Base-by-base conservation (phyloP, 2,329 filamentous ascomycete species). In the Hymenotorrendiella dingleyae region DNA sequence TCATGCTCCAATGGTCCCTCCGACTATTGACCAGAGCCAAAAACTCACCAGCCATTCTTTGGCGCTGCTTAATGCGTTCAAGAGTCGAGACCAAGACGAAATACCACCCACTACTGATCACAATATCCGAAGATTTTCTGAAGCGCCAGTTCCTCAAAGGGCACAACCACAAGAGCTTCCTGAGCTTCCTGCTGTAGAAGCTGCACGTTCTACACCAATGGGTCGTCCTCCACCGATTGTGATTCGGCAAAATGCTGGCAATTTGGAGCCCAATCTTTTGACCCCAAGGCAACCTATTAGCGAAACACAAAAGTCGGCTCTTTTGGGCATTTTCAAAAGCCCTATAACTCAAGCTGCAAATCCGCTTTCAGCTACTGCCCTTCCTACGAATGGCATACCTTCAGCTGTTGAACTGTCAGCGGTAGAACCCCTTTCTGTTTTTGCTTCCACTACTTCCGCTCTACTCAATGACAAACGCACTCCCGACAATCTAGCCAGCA, bases 41-140 rank as follows among this genome's bases (percentile, higher is more conserved):
- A 56, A 63, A 22, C 59, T 73, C 9, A 67, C 61, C 26, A 64
- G 62, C 8, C 66, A 70, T 37, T 69, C 67, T 3, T 59, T 70
- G 49, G 61, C 65, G 8, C 62, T 73, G 12, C 60, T 72, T 17
- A 68, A 67, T 49, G 67, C 67, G 1, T 71, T 73, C 56, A 72
- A 60, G 37, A 50, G 35, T 27, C 53, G 47, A 11, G 58, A 60
- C 47, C 43, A 46, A 34, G 47, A 41, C 9, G 39, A 30, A 24
- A 41, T 36, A 28, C 16, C 27, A 36, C 36, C 42, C 36, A 27
- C 30, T 17, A 17, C 46, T n/a, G 42, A 54, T 20, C 43, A 48
- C 11, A 48, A 52, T 29, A 33, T 53, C 23, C 43, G 45, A 42
- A 48, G 39, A 20, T 51, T 35, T 27, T 36, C 39, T 9, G 46